Base-by-base conservation (phyloP, 805 yeast species). In the Lipomyces orientalis region DNA sequence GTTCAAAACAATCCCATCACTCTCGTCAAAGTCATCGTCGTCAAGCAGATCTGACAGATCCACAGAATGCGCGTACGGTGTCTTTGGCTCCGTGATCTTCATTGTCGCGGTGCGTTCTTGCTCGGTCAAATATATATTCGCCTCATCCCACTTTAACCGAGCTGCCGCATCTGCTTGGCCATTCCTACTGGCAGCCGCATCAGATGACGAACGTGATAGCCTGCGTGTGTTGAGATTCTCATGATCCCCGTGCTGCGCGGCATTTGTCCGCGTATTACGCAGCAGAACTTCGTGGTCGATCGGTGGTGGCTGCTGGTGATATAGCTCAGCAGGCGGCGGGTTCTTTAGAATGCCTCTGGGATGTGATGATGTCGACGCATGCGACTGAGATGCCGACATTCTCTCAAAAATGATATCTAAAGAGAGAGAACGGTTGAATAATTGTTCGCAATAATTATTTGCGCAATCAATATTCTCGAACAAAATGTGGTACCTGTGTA, bases 11-110 rank as follows among this genome's bases (percentile, higher is more conserved):
- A 86, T 65, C 79, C 78, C 49, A 79, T 74, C 9, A 81, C 79
- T 59, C 75, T 80, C 71, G 65, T 88, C 93, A 57, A 87, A 87
- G 74, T 90, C 94, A 4, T 85, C 86, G 62, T 84, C 83, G 73
- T 92, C 91, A 75, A 90, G 90, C 74, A 93, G 97, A 62, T 85
- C 82, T 65, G 80, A 82, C 0, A 95, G 93, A 74, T 90, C 88
- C 34, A 91, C 89, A 0, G 97, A 96, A 10, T 95, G 96, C 76
- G 91, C 96, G 75, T 90, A 93, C 4, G 98, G 98, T 0, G 98
- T 93, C 81, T 93, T 93, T 29, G 98, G 98, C 77, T 93, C 98
- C 75, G 91, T 97, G 56, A 93, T 91, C 73, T 88, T 88, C 92
- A 89, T 88, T 35, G 91, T 88, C 29, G 92, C 85, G 10, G 84